A percentile compares a stretch with the other conserved stretches of the same genome.
These are phyloP conservation scores for Chenopodium formosanum DNA, from an alignment of 148 eudicot genomes.

Conservation along the genomic window DNA sequence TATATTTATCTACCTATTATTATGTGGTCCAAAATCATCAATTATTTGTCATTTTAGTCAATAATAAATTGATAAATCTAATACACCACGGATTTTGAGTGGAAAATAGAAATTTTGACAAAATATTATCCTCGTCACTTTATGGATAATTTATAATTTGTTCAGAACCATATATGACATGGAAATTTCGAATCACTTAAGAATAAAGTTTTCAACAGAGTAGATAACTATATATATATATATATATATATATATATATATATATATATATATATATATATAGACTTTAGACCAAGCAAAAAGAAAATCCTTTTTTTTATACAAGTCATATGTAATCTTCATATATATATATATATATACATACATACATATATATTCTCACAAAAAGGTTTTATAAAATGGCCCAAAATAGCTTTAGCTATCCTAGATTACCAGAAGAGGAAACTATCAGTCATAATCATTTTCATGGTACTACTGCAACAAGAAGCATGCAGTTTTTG, in stretches of 20 bases:
- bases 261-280: conserved; percentile 2
- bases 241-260: neutral
- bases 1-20: neutral
- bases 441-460: conserved; percentile 5
- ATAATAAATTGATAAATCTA: neutral
- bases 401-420: conserved; percentile 26
- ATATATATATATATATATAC: neutral
- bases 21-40: neutral
- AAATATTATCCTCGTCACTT: too few relatives aligned
- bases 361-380: neutral
- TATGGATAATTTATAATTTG: too few relatives aligned
- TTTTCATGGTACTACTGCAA: neutral
- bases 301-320: neutral
- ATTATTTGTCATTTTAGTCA: neutral
- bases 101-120: too few relatives aligned
- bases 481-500: conserved; percentile 1
- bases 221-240: conserved; percentile 7
- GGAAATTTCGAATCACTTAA: neutral
- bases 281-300: neutral
- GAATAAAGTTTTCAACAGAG: neutral
- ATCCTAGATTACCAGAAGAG: conserved; percentile 23
- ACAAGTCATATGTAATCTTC: conserved; percentile 1
- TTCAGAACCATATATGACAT: neutral
- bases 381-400: conserved; percentile 2
- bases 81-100: too few relatives aligned